Conservation (phyloP, 306 rosid genomes). For the Luffa acutangula region DNA sequence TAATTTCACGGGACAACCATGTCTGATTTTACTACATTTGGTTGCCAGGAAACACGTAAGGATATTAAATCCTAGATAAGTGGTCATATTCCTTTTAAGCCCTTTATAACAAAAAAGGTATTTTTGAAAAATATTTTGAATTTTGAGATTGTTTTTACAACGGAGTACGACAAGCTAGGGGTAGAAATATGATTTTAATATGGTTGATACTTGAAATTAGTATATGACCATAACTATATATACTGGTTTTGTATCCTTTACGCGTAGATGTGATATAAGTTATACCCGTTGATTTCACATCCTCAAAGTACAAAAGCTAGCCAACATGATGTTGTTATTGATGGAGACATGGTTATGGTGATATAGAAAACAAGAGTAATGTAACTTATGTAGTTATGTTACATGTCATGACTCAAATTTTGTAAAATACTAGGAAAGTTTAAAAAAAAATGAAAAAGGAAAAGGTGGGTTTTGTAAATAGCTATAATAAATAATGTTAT, state of each 20-base stretch:
- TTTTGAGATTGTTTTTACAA: neutral
- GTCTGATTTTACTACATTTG: too few relatives aligned
- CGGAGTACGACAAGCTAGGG: neutral
- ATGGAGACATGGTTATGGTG: neutral
- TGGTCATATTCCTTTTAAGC: too few relatives aligned
- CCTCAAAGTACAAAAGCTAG: neutral
- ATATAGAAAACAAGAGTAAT: neutral
- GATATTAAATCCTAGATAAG: too few relatives aligned
- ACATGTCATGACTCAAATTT: neutral
- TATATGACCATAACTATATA: neutral
- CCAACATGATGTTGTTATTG: neutral
- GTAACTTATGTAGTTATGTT: neutral
- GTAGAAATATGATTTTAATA: neutral
- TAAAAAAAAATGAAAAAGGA: too few relatives aligned
- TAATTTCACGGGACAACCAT: too few relatives aligned
- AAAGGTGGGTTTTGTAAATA: too few relatives aligned
- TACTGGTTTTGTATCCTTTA: neutral
- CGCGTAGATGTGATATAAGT: neutral
- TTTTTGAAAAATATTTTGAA: neutral
- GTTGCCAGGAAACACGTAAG: too few relatives aligned
- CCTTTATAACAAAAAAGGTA: neutral
- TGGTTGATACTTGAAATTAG: neutral
- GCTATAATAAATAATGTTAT: too few relatives aligned
- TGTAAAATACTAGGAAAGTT: too few relatives aligned
- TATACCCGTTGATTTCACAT: neutral